Conservation (phyloP, 192 early-diverging fungal genomes). For the Spizellomyces sp. region DNA sequence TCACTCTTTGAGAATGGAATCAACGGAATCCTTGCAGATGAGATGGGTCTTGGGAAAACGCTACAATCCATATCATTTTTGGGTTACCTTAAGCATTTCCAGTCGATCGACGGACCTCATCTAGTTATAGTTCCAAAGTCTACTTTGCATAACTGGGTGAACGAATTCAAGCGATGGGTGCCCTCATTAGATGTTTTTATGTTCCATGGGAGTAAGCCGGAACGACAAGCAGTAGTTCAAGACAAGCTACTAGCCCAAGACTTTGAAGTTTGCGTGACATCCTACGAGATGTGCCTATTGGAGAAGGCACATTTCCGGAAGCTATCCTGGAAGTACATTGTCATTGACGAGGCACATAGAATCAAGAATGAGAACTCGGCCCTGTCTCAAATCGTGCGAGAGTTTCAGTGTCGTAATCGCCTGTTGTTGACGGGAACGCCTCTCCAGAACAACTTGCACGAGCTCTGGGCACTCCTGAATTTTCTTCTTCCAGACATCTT, state of each 20-base stretch:
- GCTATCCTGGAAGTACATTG: slow-evolving; percentile 73
- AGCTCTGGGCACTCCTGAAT: slow-evolving; percentile 98
- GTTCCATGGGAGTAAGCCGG: slow-evolving; percentile 88
- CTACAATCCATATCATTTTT: slow-evolving; percentile 96
- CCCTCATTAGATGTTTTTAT: slow-evolving; percentile 86
- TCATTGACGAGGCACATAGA: slow-evolving; percentile 82
- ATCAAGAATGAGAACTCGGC: slow-evolving; percentile 94
- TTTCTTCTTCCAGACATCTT: slow-evolving; percentile 98
- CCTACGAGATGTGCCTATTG: slow-evolving; percentile 93
- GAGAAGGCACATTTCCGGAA: slow-evolving; percentile 86
- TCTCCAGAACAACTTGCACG: slow-evolving; percentile 92
- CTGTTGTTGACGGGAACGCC: slow-evolving; percentile 95
- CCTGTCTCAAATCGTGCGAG: slow-evolving; percentile 91
- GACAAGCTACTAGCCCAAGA: slow-evolving; percentile 34
- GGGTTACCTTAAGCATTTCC: slow-evolving; percentile 88
- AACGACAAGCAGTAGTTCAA: slow-evolving; percentile 35
- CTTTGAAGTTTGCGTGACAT: slow-evolving; percentile 95
- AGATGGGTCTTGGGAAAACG: slow-evolving; percentile 98
- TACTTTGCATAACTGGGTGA: slow-evolving; percentile 94
- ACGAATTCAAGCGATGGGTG: slow-evolving; percentile 90
- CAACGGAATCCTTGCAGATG: slow-evolving; percentile 98
- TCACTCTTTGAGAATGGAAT: slow-evolving; percentile 96
- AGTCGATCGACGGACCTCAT: slow-evolving; percentile 81
- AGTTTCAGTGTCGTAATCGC: slow-evolving; percentile 84
- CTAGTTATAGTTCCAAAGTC: slow-evolving; percentile 96